Evolutionary conservation across 1,139 yeast genomes (phyloP), one percentile per base, ranked within the genome.

Genomic region (Meyerozyma guilliermondii): DNA sequence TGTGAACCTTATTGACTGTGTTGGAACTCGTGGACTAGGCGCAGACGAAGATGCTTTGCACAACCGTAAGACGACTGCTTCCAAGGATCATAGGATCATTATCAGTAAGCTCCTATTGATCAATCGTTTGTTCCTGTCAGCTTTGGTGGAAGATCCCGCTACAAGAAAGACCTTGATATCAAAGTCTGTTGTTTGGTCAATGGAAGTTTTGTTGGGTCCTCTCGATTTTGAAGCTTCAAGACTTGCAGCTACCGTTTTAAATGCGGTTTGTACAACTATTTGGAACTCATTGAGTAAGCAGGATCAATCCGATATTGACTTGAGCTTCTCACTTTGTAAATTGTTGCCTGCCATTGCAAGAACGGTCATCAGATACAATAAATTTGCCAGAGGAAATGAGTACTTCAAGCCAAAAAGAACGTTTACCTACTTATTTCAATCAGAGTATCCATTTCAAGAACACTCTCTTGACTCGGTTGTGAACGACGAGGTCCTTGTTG

Each of bases 381-480:
- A 75, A 52, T 72, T 67, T 53, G 74, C 83, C 38, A 68, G 79
- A 54, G 71, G 71, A 14, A 70, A 71, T 41, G 78, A 74, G 4
- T 65, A 68, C 41, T 80, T 79, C 61, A 76, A 73, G 44, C 74
- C 81, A 24, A 82, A 76, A 59, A 77, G 87, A 63, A 72, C 79
- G 0, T 84, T 80, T 54, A 80, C 87, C 0, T 68, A 69, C 31
- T 62, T 88, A 30, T 88, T 87, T 66, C 95, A 95, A 5, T 71
- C 73, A 16, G 64, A 66, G 13, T 78, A 76, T 55, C 95, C 96
- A 16, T 83, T 84, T 55, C 66, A 65, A 42, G 82, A 81, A 36
- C 58, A 74, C 36, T 81, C 92, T 1, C 76, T 86, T 52, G 96
- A 87, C 56, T 83, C 95, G 0, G 71, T 82, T 41, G 87, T 87